These are phyloP conservation scores for Metschnikowia santaceciliae DNA, from an alignment of 805 yeast genomes.

Conservation along the genomic window DNA sequence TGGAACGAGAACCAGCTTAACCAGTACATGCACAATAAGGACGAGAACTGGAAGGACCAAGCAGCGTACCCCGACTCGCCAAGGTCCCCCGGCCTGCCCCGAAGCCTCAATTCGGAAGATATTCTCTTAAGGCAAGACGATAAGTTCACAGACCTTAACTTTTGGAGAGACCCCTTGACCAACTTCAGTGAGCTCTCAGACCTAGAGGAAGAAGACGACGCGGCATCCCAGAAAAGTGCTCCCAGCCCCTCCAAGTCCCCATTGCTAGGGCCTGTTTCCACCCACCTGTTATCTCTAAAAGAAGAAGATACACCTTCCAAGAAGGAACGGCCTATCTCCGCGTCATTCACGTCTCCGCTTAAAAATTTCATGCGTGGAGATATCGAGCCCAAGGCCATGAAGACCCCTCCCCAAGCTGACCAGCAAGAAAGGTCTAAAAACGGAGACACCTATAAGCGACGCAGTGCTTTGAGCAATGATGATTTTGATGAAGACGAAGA, in stretches of 20 bases:
- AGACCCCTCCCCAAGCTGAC: constrained; percentile 21
- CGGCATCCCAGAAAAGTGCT: constrained; percentile 9
- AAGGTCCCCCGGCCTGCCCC: constrained; percentile 18
- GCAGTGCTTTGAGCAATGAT: constrained; percentile 7
- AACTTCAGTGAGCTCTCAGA: constrained; percentile 60
- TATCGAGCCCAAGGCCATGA: constrained; percentile 28
- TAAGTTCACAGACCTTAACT: constrained; percentile 80
- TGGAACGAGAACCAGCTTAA: constrained; percentile 36
- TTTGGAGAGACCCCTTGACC: constrained; percentile 82
- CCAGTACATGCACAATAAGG: constrained; percentile 27
- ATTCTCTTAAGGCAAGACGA: constrained; percentile 44
- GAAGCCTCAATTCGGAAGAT: constrained; percentile 21
- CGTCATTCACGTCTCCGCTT: constrained; percentile 39
- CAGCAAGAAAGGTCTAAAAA: constrained; percentile 7
- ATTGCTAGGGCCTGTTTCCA: constrained; percentile 9
- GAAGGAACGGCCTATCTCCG: constrained; percentile 31
- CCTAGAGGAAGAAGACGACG: constrained; percentile 39
- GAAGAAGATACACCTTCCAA: constrained; percentile 1
- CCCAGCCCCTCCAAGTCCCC: constrained; percentile 6
- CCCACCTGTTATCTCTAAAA: constrained; percentile 2
- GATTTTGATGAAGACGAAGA: constrained; percentile 17
- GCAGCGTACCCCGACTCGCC: constrained; percentile 22
- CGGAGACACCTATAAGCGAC: constrained; percentile 10
- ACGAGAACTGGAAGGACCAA: constrained; percentile 2
- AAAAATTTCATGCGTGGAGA: constrained; percentile 36